Base-by-base conservation (phyloP, 2,329 filamentous ascomycete species). In the Colletotrichum graminicola region DNA sequence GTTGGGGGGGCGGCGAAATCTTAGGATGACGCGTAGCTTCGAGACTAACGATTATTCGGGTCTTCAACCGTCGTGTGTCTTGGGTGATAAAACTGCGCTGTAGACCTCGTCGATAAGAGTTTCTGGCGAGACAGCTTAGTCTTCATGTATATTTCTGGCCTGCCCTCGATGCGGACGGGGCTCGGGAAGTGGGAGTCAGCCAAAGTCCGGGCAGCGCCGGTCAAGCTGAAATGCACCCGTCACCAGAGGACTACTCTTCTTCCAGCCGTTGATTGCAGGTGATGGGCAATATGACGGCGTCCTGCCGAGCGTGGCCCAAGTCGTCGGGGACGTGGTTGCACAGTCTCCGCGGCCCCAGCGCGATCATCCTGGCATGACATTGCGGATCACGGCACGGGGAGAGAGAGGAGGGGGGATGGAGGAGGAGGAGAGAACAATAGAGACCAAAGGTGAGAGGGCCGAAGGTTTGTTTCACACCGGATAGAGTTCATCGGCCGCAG, bases 381-480 rank as follows among this genome's bases (percentile, higher is more conserved):
- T 29, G 47, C 59, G 64, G 65, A 39, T 52, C 67, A 54, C 26
- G 39, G 39, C 32, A 26, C n/a, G n/a, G 45, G 39, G 21, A 8
- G 43, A 7, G 18, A 0, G 1, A 45, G 43, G 11, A 1, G 2
- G 21, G 10, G 43, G n/a, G n/a, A n/a, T n/a, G n/a, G 43, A n/a
- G 43, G 5, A 7, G 5, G 18, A 45, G 43, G 18, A n/a, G 43
- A 14, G 8, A 45, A 4, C 1, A 45, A 45, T 6, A 66, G 41
- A 32, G 18, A 12, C 23, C 21, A 39, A n/a, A 16, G 21, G 32
- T 23, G 14, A 41, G 0, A 45, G 52, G 21, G 12, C 16, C 29
- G 65, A 72, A 72, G 69, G 69, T 72, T 72, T 72, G 69, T 72
- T 72, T 72, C 69, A 72, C 56, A 41, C 66, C 52, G 52, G 54